Evolutionary conservation across 306 rosid genomes (phyloP), one percentile per base, ranked within the genome.

Genomic region (Vigna unguiculata): DNA sequence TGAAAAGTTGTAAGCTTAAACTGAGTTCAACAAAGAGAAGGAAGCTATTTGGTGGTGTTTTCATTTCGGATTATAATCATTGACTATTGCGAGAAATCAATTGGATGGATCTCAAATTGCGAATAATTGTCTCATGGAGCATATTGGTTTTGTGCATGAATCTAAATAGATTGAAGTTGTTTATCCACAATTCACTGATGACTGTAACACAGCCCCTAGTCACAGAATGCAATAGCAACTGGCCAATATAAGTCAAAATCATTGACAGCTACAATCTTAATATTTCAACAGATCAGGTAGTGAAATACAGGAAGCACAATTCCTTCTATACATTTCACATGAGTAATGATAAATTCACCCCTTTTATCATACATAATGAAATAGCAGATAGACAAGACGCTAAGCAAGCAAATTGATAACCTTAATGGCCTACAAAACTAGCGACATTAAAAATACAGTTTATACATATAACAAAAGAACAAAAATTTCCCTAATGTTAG

Each of bases 161-260:
- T 69, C 40, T 4, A 38, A 60, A 69, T 49, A 24, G 55, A 60
- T 78, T 6, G 76, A 72, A 22, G 67, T 5, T 52, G 65, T 30
- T 74, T 30, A 60, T 7, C 68, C 65, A 54, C 40, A 20, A 30
- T 40, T 47, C n/a, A 14, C 21, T 72, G 58, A 17, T 41, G 48
- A 67, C 25, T 41, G 22, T 13, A 15, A 48, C 38, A 34, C 45
- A 72, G 24, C 47, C 73, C 48, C 58, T 58, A 47, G 71, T 76
- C 55, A 71, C 52, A 70, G 30, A 57, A 71, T 67, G 69, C 63
- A 53, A n/a, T 49, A 51, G 43, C 77, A 76, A 38, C 16, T 28
- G 22, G 55, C 38, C 38, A 54, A 8, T 58, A 76, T 25, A 64
- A 54, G 22, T 52, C 14, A 28, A 68, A n/a, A 45, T 57, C 14